These are phyloP conservation scores for Candida berthetii DNA, from an alignment of 805 yeast species.

Conservation along the genomic window DNA sequence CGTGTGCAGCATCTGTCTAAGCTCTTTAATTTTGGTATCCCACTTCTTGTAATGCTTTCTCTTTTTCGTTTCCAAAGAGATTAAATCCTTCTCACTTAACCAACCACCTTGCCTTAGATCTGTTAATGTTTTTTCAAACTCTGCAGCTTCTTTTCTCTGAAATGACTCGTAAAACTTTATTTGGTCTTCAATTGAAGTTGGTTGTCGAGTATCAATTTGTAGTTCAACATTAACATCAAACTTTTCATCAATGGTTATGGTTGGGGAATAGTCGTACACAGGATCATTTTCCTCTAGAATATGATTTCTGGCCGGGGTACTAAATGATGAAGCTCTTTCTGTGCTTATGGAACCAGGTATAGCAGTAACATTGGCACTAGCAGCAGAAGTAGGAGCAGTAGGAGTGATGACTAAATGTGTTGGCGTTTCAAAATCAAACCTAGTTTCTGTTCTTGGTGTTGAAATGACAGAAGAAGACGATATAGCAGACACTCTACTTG, in stretches of 20 bases:
- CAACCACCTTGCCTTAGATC: constrained; percentile 17
- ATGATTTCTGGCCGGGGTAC: background rate
- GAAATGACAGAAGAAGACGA: background rate
- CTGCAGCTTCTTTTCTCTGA: constrained; percentile 13
- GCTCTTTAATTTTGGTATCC: constrained; percentile 13
- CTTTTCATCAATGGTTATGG: constrained; percentile 15
- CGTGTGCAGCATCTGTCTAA: constrained; percentile 1
- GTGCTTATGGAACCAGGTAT: too few species aligned
- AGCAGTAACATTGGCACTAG: too few species aligned
- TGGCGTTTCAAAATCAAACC: constrained; percentile 1
- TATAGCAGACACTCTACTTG: background rate
- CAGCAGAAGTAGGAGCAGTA: background rate
- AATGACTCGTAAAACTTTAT: constrained; percentile 12
- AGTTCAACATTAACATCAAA: constrained; percentile 16
- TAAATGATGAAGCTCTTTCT: background rate
- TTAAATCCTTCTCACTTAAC: constrained; percentile 15
- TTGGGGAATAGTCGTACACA: constrained; percentile 12
- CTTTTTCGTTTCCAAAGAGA: constrained; percentile 11
- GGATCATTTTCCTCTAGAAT: background rate
- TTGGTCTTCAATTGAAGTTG: constrained; percentile 12
- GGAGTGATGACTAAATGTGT: background rate
- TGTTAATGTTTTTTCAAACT: constrained; percentile 11
- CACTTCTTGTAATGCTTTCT: constrained; percentile 16
- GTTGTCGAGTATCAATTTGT: constrained; percentile 8
- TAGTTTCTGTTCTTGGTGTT: constrained; percentile 1